These are phyloP conservation scores for Coemansia sp. DNA, from an alignment of 192 early-diverging fungal species.

Conservation along the genomic window DNA sequence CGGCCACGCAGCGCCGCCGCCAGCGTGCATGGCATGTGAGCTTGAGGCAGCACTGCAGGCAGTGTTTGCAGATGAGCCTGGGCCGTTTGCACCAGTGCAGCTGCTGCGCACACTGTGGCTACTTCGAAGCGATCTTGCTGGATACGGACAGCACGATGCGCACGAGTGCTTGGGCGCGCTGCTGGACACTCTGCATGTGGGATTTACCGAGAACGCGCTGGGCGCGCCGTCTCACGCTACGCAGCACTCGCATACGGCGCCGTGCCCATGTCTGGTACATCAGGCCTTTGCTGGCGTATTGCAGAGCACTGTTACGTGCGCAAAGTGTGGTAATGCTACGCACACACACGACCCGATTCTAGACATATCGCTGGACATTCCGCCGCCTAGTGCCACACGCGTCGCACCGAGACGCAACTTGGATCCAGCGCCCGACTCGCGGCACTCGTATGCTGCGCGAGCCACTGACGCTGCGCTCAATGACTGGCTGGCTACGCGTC, in stretches of 20 bases:
- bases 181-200: constrained; percentile 81
- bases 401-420: constrained; percentile 8
- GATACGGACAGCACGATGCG: constrained; percentile 94
- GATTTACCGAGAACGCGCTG: constrained; percentile 54
- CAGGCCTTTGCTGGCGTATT: constrained; percentile 85
- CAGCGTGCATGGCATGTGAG: constrained; percentile 89
- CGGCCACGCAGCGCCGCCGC: constrained; percentile 1
- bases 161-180: constrained; percentile 96
- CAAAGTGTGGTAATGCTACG: constrained; percentile 73
- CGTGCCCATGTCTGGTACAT: constrained; percentile 86
- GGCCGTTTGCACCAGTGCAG: constrained; percentile 78
- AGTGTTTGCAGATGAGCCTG: constrained; percentile 67
- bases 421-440: neutral
- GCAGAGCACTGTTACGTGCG: constrained; percentile 89
- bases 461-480: constrained; percentile 23
- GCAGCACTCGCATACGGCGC: constrained; percentile 18
- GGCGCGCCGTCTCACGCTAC: constrained; percentile 4
- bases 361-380: constrained; percentile 86
- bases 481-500: constrained; percentile 23
- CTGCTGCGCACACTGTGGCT: constrained; percentile 92
- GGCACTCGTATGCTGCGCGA: constrained; percentile 9
- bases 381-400: constrained; percentile 23
- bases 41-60: constrained; percentile 79
- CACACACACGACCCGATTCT: constrained; percentile 84
- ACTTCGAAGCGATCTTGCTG: constrained; percentile 80